A percentile compares a stretch with the other conserved stretches of the same genome.
These are phyloP conservation scores for Plasmopara halstedii DNA, from an alignment of 352 stramenopile species.

Conservation along the genomic window DNA sequence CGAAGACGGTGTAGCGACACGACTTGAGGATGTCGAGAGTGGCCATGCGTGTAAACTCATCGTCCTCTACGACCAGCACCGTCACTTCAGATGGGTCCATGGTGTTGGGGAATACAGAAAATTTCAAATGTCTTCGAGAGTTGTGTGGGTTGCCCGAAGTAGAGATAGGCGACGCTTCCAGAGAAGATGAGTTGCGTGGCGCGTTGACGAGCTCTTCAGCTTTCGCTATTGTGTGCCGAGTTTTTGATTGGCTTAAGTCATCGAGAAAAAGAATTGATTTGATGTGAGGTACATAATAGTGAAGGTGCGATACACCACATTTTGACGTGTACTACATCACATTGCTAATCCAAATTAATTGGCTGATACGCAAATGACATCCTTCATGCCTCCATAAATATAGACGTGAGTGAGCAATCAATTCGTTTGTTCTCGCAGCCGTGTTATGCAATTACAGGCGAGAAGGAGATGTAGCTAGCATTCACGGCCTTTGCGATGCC, in stretches of 20 bases:
- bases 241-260: neutral
- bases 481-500: too few relatives aligned
- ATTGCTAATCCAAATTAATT: too few relatives aligned
- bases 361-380: too few relatives aligned
- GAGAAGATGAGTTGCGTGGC: neutral
- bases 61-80: slow-evolving; percentile 84
- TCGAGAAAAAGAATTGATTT: neutral
- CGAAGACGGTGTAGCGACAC: slow-evolving; percentile 75
- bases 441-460: too few relatives aligned
- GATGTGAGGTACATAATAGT: too few relatives aligned
- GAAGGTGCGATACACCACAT: too few relatives aligned
- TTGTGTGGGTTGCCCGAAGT: neutral
- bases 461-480: too few relatives aligned
- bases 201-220: neutral
- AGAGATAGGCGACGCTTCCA: neutral
- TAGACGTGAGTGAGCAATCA: too few relatives aligned
- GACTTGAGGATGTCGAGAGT: slow-evolving; percentile 86
- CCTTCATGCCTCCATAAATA: too few relatives aligned
- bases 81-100: slow-evolving; percentile 87
- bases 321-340: neutral
- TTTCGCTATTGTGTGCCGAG: neutral
- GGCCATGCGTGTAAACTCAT: slow-evolving; percentile 85
- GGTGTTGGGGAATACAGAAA: neutral
- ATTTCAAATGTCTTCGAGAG: neutral
- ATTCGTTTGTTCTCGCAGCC: too few relatives aligned